Conservation (phyloP, 1,284 basidiomycete genomes). For the Leccinum subrobustum region DNA sequence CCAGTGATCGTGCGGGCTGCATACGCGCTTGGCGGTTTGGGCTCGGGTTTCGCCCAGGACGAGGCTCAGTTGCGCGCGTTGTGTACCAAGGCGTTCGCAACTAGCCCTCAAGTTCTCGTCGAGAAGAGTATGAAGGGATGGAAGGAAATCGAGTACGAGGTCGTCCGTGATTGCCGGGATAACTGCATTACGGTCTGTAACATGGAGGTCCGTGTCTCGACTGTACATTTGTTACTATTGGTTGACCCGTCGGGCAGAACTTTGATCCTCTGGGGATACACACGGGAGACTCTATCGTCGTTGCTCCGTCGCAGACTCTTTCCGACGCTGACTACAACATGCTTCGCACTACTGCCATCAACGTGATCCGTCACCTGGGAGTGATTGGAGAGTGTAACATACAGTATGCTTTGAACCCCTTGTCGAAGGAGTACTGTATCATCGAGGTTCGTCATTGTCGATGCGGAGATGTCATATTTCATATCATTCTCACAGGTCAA, state of each 20-base stretch:
- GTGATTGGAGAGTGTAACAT: slow-evolving; percentile 99
- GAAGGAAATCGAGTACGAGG: slow-evolving; percentile 99
- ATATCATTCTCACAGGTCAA: slow-evolving; percentile 67
- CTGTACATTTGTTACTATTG: neutral
- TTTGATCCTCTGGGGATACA: slow-evolving; percentile 97
- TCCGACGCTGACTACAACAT: slow-evolving; percentile 99
- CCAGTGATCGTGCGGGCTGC: slow-evolving; percentile 97
- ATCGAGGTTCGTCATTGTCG: slow-evolving; percentile 68
- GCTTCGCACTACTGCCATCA: slow-evolving; percentile 97
- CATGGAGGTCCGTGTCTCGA: slow-evolving; percentile 81
- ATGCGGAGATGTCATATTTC: neutral
- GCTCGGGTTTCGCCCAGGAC: slow-evolving; percentile 92
- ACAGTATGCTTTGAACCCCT: slow-evolving; percentile 96
- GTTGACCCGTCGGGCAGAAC: slow-evolving; percentile 56
- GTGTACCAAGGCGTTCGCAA: slow-evolving; percentile 94
- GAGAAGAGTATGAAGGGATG: slow-evolving; percentile 99
- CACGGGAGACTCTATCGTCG: slow-evolving; percentile 98
- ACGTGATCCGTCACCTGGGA: slow-evolving; percentile 96
- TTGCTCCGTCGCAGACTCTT: slow-evolving; percentile 96
- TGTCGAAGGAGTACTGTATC: slow-evolving; percentile 95
- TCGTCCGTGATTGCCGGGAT: slow-evolving; percentile 96
- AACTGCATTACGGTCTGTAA: slow-evolving; percentile 99
- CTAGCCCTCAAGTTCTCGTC: slow-evolving; percentile 94
- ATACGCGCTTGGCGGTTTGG: slow-evolving; percentile 93
- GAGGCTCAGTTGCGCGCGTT: slow-evolving; percentile 85